These are phyloP conservation scores for Endocalyx cinctus DNA, from an alignment of 2,329 filamentous ascomycete species.

Conservation along the genomic window DNA sequence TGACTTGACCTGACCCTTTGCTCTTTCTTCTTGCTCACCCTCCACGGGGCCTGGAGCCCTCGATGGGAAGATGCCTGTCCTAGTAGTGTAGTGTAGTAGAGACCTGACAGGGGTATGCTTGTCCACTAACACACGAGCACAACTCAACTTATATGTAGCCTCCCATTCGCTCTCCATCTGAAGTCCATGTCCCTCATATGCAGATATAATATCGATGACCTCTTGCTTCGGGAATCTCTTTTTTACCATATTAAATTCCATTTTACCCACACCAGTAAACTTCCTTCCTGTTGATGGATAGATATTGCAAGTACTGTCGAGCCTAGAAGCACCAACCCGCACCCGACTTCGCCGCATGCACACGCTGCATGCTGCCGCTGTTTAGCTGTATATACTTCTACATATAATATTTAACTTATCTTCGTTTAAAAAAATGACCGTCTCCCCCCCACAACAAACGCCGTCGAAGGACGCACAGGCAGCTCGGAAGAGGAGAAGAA, in stretches of 20 bases:
- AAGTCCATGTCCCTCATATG: conserved; percentile 28
- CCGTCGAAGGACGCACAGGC: conserved; percentile 48
- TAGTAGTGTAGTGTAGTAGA: conserved; percentile 9
- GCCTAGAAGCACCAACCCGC: conserved; percentile 18
- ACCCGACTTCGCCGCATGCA: conserved; percentile 19
- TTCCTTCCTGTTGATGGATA: conserved; percentile 26
- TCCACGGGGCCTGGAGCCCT: conserved; percentile 14
- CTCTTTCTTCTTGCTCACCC: no score
- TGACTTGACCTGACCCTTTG: no score
- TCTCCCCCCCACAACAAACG: conserved; percentile 38
- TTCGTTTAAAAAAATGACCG: conserved; percentile 51
- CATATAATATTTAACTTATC: conserved; percentile 18
- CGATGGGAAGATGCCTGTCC: no score
- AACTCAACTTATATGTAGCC: conserved; percentile 29
- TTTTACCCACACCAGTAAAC: conserved; percentile 39
- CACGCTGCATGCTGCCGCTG: conserved; percentile 22
- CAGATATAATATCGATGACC: conserved; percentile 29
- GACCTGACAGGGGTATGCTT: conserved; percentile 17
- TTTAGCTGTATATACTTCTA: no score
- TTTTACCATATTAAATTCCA: conserved; percentile 38
- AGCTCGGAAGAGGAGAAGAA: conserved; percentile 71
- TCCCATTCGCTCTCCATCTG: conserved; percentile 28
- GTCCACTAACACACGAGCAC: conserved; percentile 20
- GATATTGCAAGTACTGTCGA: conserved; percentile 19
- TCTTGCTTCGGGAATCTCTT: conserved; percentile 29